Percentiles rank a stretch among this genome's conserved stretches.
Evolutionary conservation across 352 stramenopile genomes (phyloP).

Genomic region (Phytophthora meadii): DNA sequence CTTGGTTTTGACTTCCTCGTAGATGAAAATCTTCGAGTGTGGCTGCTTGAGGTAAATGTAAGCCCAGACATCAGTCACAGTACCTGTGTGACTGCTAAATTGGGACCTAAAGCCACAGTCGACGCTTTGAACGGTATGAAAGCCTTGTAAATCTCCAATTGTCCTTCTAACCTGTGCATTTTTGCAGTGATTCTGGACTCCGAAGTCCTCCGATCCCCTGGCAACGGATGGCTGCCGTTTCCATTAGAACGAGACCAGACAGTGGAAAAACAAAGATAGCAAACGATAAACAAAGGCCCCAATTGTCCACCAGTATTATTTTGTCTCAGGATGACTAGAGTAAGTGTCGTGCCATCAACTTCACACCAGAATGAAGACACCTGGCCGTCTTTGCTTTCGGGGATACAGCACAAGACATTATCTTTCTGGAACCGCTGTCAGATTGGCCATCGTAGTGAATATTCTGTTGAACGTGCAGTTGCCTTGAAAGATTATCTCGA

Average conservation of each 20-base stretch:
- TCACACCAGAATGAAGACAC: background rate
- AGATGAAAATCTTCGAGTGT: conserved; percentile 58
- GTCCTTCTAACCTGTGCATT: background rate
- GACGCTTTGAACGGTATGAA: conserved; percentile 59
- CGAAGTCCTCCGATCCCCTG: background rate
- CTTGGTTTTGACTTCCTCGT: conserved; percentile 88
- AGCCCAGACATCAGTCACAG: conserved; percentile 89
- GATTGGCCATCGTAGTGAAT: background rate
- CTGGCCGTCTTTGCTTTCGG: background rate
- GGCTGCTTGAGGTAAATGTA: conserved; percentile 90
- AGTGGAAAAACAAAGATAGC: no score
- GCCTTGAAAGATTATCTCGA: conserved; percentile 2
- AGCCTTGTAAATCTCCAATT: background rate
- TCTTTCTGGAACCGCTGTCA: background rate
- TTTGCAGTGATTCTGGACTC: conserved; percentile 34
- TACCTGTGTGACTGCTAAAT: conserved; percentile 53
- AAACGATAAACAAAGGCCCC: no score
- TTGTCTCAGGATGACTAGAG: background rate
- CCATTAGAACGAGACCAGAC: background rate
- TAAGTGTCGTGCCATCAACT: background rate
- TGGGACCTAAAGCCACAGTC: conserved; percentile 61
- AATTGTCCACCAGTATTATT: background rate
- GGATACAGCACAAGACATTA: background rate
- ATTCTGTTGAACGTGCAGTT: background rate
- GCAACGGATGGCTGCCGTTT: conserved; percentile 35